Percentiles rank a stretch among this genome's conserved stretches.
phyloP scores from a whole-genome alignment of 257 asterid species.

The Euphrasia confusa region DNA sequence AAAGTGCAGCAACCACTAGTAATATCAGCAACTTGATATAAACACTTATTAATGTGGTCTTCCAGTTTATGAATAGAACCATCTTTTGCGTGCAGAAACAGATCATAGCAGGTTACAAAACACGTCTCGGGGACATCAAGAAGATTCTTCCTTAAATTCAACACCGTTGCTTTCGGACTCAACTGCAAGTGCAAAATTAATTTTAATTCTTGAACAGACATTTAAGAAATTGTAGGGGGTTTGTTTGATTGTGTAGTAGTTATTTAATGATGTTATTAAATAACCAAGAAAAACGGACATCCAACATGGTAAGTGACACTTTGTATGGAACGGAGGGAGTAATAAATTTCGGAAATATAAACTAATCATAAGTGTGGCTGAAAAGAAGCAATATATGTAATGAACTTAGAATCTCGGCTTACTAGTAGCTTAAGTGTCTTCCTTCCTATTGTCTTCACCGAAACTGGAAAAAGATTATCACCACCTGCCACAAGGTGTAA shows the following conservation, averaged over 20 bases:
- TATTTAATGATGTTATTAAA: too few relatives aligned
- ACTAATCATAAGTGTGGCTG: slow-evolving; percentile 4
- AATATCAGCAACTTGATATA: slow-evolving; percentile 93
- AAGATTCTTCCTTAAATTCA: slow-evolving; percentile 96
- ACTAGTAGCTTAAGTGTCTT: slow-evolving; percentile 87
- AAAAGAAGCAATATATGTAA: slow-evolving; percentile 5
- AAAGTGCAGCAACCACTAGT: slow-evolving; percentile 72
- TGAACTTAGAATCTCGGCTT: slow-evolving; percentile 24
- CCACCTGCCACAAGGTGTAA: slow-evolving; percentile 50
- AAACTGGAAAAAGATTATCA: slow-evolving; percentile 76
- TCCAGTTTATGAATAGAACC: slow-evolving; percentile 72
- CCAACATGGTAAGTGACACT: too few relatives aligned
- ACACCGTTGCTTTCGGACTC: slow-evolving; percentile 95
- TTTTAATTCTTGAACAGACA: slow-evolving; percentile 16
- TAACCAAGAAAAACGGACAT: background rate
- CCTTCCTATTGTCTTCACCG: slow-evolving; percentile 77
- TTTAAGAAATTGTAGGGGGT: background rate
- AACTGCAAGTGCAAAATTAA: slow-evolving; percentile 52
- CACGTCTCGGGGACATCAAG: slow-evolving; percentile 96
- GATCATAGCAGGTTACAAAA: slow-evolving; percentile 82
- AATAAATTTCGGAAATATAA: slow-evolving; percentile 6
- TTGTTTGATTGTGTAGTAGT: too few relatives aligned
- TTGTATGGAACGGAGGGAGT: too few relatives aligned
- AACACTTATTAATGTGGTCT: slow-evolving; percentile 71
- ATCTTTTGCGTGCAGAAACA: slow-evolving; percentile 72